Base-by-base conservation (phyloP, 1,284 basidiomycete species). In the Melampsora occidentalis region DNA sequence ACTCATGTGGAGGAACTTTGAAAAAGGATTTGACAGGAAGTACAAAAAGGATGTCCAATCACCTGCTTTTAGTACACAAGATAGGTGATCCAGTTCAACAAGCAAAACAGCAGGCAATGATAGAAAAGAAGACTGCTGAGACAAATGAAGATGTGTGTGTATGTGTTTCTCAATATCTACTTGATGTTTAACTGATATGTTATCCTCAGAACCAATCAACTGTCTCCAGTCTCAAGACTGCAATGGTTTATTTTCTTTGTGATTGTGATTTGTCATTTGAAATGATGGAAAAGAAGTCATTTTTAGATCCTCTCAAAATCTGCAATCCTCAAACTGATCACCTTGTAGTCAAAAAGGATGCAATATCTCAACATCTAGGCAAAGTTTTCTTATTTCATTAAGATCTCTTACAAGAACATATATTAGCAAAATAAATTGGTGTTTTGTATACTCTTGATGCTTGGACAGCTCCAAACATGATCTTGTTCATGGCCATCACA, bases 401-500 rank as follows among this genome's bases (percentile, higher is more conserved):
- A 33, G 42, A 53, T 20, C 53, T n/a, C 18, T 18, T 10, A 69
- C 59, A 9, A 35, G 31, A 28, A 16, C 16, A 7, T 16, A 59
- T 31, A 39, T 16, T 69, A 28, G 14, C 51, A 25, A 70, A 59
- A 2, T 22, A 59, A 70, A 22, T 35, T 53, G 39, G 12, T 20
- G 42, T 57, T 20, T 6, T 16, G 9, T 59, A 57, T n/a, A 53
- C 53, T 61, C 31, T 35, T 14, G 53, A 69, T 33, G 53, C 68
- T 20, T 69, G 68, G 68, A 57, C 53, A 4, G 53, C 49, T 35
- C 68, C 68, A 31, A 69, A 69, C 22, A 16, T 51, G 20, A 61
- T 51, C 22, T 49, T 51, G 14, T 59, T 35, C n/a, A 69, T 69
- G 68, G 68, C 49, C 12, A 53, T 69, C 7, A 69, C 68, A 14